phyloP scores from a whole-genome alignment of 768 basidiomycete genomes.

The Hysterangium stoloniferum region DNA sequence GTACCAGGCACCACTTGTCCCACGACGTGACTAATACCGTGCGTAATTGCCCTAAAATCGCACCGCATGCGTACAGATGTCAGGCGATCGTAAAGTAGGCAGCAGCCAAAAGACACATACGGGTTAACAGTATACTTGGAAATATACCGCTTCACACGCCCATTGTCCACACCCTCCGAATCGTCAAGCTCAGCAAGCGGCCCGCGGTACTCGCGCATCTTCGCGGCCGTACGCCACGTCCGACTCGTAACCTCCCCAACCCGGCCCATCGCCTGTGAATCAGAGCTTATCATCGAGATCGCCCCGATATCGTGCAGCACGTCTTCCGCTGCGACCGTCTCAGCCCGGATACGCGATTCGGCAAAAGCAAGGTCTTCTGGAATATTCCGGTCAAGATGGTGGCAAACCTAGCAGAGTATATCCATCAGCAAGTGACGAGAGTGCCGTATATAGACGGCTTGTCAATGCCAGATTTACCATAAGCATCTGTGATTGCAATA shows the following conservation, averaged over 20 bases:
- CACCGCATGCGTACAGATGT: background rate
- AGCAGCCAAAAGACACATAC: constrained; percentile 41
- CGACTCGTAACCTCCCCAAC: constrained; percentile 90
- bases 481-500: constrained; percentile 66
- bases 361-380: constrained; percentile 94
- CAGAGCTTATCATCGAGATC: constrained; percentile 94
- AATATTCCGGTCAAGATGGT: constrained; percentile 88
- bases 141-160: constrained; percentile 88
- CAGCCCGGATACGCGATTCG: constrained; percentile 92
- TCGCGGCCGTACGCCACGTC: constrained; percentile 96
- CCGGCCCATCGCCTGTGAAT: constrained; percentile 97
- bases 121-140: constrained; percentile 98
- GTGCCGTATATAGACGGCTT: too few relatives aligned
- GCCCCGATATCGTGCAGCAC: constrained; percentile 89
- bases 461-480: constrained; percentile 44
- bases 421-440: background rate
- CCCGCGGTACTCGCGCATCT: constrained; percentile 78
- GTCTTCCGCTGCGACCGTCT: constrained; percentile 97
- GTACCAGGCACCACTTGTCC: constrained; percentile 78
- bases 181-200: constrained; percentile 69
- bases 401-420: constrained; percentile 46
- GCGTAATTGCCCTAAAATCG: constrained; percentile 71
- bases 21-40: constrained; percentile 83
- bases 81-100: constrained; percentile 5
- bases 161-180: constrained; percentile 65